These are phyloP conservation scores for Cutaneotrichosporon cyanovorans DNA, from an alignment of 1,284 basidiomycete species.

Conservation along the genomic window DNA sequence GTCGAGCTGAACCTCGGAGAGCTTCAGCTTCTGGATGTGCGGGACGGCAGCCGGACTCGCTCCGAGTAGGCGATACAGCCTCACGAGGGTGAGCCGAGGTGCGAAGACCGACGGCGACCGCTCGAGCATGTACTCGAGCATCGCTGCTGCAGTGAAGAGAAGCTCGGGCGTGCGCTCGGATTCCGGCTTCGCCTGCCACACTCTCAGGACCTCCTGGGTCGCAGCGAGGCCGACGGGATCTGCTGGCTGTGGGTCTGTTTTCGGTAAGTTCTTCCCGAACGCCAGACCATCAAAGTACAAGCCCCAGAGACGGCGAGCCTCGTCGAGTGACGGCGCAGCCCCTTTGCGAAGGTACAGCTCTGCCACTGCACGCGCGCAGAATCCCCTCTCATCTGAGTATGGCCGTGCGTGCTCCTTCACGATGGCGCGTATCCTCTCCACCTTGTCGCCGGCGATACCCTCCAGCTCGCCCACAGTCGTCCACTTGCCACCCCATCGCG, in stretches of 20 bases:
- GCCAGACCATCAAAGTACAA: constrained; percentile 26
- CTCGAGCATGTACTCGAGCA: constrained; percentile 20
- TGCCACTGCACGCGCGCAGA: constrained; percentile 21
- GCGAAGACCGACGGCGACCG: constrained; percentile 21
- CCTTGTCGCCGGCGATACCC: constrained; percentile 4
- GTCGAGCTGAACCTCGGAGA: constrained; percentile 37
- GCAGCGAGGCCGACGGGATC: constrained; percentile 29
- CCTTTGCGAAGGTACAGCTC: constrained; percentile 20
- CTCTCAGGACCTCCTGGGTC: constrained; percentile 20
- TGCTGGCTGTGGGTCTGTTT: constrained; percentile 35
- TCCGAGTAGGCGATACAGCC: constrained; percentile 30
- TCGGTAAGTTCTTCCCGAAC: constrained; percentile 30
- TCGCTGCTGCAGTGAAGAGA: constrained; percentile 19
- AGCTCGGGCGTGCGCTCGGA: constrained; percentile 5
- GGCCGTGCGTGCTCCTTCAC: constrained; percentile 7
- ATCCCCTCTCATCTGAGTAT: constrained; percentile 23
- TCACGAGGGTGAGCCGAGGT: constrained; percentile 27
- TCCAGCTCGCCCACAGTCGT: constrained; percentile 25
- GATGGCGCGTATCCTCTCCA: constrained; percentile 7
- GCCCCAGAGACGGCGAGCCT: constrained; percentile 22
- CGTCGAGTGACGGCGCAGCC: constrained; percentile 10
- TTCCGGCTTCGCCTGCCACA: constrained; percentile 12
- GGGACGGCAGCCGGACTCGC: constrained; percentile 17
- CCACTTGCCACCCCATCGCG: constrained; percentile 31
- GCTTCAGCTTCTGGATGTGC: constrained; percentile 19